A percentile compares a stretch with the other conserved stretches of the same genome.
phyloP scores from a whole-genome alignment of 2,329 filamentous ascomycete genomes.

The Pseudocercospora macadamiae region DNA sequence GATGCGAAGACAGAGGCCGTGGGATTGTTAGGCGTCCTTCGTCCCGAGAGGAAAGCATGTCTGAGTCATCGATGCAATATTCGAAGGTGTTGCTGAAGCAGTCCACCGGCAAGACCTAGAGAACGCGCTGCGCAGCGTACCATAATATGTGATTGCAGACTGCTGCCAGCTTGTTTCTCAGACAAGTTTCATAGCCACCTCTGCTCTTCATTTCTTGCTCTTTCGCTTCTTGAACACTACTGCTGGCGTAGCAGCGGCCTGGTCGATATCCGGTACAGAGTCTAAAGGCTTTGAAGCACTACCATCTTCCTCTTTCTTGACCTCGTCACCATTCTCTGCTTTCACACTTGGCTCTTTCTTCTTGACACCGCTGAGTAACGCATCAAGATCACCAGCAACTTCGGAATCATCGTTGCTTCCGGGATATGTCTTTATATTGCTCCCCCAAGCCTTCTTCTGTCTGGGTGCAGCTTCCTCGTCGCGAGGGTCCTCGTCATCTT shows the following conservation, averaged over 20 bases:
- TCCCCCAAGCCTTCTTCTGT: slow-evolving; percentile 47
- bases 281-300: slow-evolving; percentile 36
- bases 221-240: slow-evolving; percentile 83
- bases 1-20: no score
- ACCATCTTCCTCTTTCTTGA: slow-evolving; percentile 35
- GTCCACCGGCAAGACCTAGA: no score
- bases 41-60: no score
- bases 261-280: slow-evolving; percentile 26
- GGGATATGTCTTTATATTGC: slow-evolving; percentile 49
- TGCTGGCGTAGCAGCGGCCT: slow-evolving; percentile 41
- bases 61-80: no score
- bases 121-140: neutral
- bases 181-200: no score
- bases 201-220: slow-evolving; percentile 41
- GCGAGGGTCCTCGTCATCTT: slow-evolving; percentile 64
- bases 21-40: no score
- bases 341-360: slow-evolving; percentile 36
- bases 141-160: neutral
- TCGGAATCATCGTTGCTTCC: slow-evolving; percentile 50
- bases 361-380: slow-evolving; percentile 49
- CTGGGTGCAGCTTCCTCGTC: slow-evolving; percentile 51
- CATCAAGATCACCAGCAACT: slow-evolving; percentile 63
- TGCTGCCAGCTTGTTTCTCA: no score
- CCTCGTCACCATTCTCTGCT: slow-evolving; percentile 25
- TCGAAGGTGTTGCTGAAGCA: no score